Base-by-base conservation (phyloP, 2,329 filamentous ascomycete species). In the Diaporthe sp. region DNA sequence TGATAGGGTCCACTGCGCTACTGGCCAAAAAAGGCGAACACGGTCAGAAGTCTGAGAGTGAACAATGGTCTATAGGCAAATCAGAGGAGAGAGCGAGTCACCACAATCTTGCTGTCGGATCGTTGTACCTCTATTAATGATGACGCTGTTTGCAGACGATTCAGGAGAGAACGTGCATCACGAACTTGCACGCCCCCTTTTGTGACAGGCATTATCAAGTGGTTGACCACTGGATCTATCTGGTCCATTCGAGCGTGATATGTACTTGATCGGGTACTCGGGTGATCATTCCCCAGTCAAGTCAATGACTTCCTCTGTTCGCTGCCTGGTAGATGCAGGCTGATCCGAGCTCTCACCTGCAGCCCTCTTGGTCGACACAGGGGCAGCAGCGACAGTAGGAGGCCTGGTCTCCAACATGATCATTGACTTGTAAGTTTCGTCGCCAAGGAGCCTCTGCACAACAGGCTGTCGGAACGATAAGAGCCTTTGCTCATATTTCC, bases 401-500 rank as follows among this genome's bases (percentile, higher is more conserved):
- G 28, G 17, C 20, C 10, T 6, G 28, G 42, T 7, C 9, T 49
- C 42, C 61, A 31, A 13, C 61, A 67, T 22, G 20, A 67, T 67
- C 8, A 49, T 10, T 49, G 61, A 49, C 17, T 10, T 12, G 61
- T 67, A 67, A 49, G 5, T 34, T 9, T 49, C 61, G 28, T 67
- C 12, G 8, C 61, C 61, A 67, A 67, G 42, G 15, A 67, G 17
- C 42, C 42, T 13, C 17, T 8, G 61, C 42, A 67, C 42, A 34
- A 67, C 3, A 0, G 61, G 42, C 42, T 49, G 25, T 10, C 61
- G 61, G 20, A 67, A 67, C 2, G 20, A 4, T 17, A 67, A 37
- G 44, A 67, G 61, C 20, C 61, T 34, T 20, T 49, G 28, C 61
- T 67, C 61, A n/a, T 67, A 67, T 28, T 49, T 1, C 61, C 17